Evolutionary conservation across 2,329 filamentous ascomycete species (phyloP).

Genomic region (Sporothrix dimorphospora): DNA sequence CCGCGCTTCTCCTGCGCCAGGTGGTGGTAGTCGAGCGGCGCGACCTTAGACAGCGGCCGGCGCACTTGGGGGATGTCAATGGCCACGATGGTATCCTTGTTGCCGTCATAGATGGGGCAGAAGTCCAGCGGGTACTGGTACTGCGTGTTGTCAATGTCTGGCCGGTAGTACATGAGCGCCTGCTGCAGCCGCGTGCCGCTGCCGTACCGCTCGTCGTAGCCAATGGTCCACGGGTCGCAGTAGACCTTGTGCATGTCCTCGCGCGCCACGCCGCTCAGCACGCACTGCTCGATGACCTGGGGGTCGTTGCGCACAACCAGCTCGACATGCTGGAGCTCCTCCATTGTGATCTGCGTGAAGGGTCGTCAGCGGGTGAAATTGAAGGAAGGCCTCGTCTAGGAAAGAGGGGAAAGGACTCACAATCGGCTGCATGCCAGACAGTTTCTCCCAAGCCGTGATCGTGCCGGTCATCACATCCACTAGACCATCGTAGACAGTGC

Average conservation of each 20-base stretch:
- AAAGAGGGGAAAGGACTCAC: constrained; percentile 46
- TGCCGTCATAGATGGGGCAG: constrained; percentile 85
- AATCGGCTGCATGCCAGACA: constrained; percentile 79
- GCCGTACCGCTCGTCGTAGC: constrained; percentile 88
- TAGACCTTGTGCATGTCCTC: constrained; percentile 95
- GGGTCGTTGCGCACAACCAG: constrained; percentile 74
- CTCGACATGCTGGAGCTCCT: constrained; percentile 83
- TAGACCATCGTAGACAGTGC: constrained; percentile 80
- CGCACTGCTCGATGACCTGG: constrained; percentile 88
- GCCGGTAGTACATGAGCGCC: constrained; percentile 93
- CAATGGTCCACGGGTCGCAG: constrained; percentile 95
- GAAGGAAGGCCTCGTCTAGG: too few relatives aligned
- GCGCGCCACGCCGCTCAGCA: constrained; percentile 75
- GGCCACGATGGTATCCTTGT: constrained; percentile 75
- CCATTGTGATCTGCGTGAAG: constrained; percentile 75
- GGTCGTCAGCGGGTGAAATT: not conserved
- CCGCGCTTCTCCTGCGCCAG: constrained; percentile 71
- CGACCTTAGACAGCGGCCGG: constrained; percentile 70
- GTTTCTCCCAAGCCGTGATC: constrained; percentile 73
- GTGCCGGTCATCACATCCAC: constrained; percentile 70
- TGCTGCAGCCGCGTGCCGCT: constrained; percentile 80
- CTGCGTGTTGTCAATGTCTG: constrained; percentile 81
- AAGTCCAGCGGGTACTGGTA: constrained; percentile 93
- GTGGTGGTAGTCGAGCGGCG: constrained; percentile 79
- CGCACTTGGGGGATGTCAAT: constrained; percentile 82